Evolutionary conservation across 805 yeast genomes (phyloP), one percentile per base, ranked within the genome.

Genomic region (Starmera quercuum): DNA sequence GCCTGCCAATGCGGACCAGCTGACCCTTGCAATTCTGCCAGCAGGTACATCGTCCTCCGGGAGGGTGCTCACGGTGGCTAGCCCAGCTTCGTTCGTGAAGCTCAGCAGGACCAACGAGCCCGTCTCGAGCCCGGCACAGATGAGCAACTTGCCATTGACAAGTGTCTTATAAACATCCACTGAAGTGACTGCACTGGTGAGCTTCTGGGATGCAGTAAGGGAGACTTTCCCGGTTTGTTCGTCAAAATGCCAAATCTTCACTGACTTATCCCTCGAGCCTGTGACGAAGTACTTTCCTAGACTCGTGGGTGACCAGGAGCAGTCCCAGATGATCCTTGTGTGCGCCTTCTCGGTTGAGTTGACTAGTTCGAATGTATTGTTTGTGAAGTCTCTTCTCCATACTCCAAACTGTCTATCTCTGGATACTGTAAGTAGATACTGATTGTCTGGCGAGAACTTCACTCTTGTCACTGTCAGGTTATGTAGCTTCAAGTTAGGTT

Each of bases 261-360:
- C 54, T 3, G 76, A 70, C 49, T 79, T 83, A 55, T 92, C 98
- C 55, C 98, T 74, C 3, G 95, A 80, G 0, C 81, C 94, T 0
- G 97, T 88, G 12, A 83, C 68, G 49, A 90, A 88, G n/a, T 54
- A 53, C n/a, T 45, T 32, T 7, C 64, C 68, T 31, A 51, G 51
- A 4, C 49, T 61, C n/a, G 48, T 39, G 5, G 87, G 85, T 1
- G 78, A 63, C 95, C 97, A 92, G 25, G 83, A 73, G 53, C 90
- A 79, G 60, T 92, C 97, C 98, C 98, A 94, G 28, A 92, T 75
- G 47, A 92, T 90, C 57, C 97, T 75, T 2, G 81, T 58, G 52
- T 94, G 99, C 1, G 96, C 96, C 53, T 82, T 85, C 23, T 73
- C 73, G 35, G 71, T 67, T 14, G 59, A 44, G 29, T 37, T 38